A percentile compares a stretch with the other conserved stretches of the same genome.
Conservation (phyloP, 805 yeast genomes). For the Candida adriatica region DNA sequence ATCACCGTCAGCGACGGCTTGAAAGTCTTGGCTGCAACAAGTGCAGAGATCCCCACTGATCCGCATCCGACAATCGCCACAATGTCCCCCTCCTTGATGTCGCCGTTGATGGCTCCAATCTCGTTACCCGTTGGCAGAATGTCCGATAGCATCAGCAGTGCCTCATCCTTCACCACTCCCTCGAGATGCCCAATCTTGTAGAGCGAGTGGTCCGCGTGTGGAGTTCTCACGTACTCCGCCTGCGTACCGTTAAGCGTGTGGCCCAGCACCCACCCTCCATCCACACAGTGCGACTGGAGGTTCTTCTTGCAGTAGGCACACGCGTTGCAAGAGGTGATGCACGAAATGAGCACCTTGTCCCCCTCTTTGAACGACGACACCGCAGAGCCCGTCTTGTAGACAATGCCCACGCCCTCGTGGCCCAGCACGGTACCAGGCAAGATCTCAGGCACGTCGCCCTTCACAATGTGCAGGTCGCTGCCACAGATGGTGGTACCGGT, state of each 20-base stretch:
- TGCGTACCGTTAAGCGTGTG: conserved; percentile 64
- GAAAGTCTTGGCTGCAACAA: conserved; percentile 44
- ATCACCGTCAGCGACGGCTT: conserved; percentile 52
- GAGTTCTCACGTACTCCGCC: conserved; percentile 53
- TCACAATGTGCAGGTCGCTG: conserved; percentile 54
- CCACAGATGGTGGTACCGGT: conserved; percentile 60
- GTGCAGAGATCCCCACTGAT: conserved; percentile 60
- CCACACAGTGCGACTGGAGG: conserved; percentile 54
- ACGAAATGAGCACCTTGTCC: conserved; percentile 57
- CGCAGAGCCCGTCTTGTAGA: conserved; percentile 40
- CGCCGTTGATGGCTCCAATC: conserved; percentile 54
- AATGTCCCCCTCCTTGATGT: conserved; percentile 44
- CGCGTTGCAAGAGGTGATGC: conserved; percentile 55
- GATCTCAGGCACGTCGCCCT: conserved; percentile 53
- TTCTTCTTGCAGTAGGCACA: conserved; percentile 50
- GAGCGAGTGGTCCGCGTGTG: conserved; percentile 38
- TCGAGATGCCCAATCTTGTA: conserved; percentile 26
- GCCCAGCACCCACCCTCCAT: conserved; percentile 48
- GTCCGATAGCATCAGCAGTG: conserved; percentile 54
- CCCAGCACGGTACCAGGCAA: conserved; percentile 45
- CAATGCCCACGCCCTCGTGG: conserved; percentile 56
- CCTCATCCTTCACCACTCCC: conserved; percentile 36
- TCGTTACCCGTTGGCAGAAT: conserved; percentile 65
- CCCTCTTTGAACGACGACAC: conserved; percentile 46
- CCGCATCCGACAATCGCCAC: conserved; percentile 66